These are phyloP conservation scores for Brassica cretica DNA, from an alignment of 345 rosid species.

Conservation along the genomic window DNA sequence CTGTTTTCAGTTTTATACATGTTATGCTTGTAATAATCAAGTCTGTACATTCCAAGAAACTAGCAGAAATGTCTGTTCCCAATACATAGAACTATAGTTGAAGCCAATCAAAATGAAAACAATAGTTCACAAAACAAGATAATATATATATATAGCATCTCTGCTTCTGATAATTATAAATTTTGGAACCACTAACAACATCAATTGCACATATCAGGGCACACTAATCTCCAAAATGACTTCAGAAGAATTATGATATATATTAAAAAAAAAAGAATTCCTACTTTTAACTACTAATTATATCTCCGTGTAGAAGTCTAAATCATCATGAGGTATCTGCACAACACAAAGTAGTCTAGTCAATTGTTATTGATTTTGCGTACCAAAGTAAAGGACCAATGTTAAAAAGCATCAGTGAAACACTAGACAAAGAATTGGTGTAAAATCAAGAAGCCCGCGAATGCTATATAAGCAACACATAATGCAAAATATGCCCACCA, in stretches of 20 bases:
- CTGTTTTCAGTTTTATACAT: conserved; percentile 9
- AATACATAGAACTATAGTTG: conserved; percentile 7
- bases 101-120: neutral
- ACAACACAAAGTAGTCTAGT: neutral
- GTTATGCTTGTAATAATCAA: neutral
- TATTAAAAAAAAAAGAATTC: neutral
- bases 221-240: neutral
- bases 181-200: neutral
- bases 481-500: neutral
- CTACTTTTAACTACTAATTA: neutral
- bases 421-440: conserved; percentile 10
- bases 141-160: neutral
- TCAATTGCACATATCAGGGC: neutral
- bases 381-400: neutral
- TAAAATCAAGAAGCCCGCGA: neutral
- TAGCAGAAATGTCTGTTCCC: conserved; percentile 1
- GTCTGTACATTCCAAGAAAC: neutral
- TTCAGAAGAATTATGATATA: neutral
- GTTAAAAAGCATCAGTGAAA: neutral
- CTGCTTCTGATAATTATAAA: neutral
- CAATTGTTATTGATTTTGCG: neutral
- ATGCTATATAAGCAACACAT: neutral
- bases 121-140: neutral
- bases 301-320: neutral
- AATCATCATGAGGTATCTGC: neutral